Evolutionary conservation across 169 alveolate genomes (phyloP).

Genomic region (Eimeria falciformis): DNA sequence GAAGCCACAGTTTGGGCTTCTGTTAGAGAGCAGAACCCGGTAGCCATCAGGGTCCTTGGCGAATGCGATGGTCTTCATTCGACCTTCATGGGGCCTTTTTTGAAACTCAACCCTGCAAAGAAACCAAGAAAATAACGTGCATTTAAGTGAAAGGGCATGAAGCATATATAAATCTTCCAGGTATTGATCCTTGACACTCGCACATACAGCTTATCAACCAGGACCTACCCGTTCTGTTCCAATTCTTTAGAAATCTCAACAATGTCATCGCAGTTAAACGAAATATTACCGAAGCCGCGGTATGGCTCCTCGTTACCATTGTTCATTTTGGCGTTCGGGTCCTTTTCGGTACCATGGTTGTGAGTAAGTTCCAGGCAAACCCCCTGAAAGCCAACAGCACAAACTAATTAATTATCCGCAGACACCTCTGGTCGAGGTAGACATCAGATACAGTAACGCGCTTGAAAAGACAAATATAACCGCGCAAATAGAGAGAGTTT

Average conservation of each 20-base stretch:
- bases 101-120: slow-evolving; percentile 81
- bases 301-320: slow-evolving; percentile 85
- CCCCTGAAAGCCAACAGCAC: slow-evolving; percentile 23
- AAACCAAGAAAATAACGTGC: neutral
- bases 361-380: slow-evolving; percentile 85
- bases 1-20: slow-evolving; percentile 38
- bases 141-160: neutral
- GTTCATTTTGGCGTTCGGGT: slow-evolving; percentile 78
- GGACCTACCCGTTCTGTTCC: slow-evolving; percentile 42
- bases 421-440: too few relatives aligned
- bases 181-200: neutral
- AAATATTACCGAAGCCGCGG: slow-evolving; percentile 88
- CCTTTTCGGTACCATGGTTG: slow-evolving; percentile 83
- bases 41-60: slow-evolving; percentile 87
- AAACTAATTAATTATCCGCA: too few relatives aligned
- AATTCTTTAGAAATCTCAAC: slow-evolving; percentile 67
- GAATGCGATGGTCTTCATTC: slow-evolving; percentile 85
- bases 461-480: too few relatives aligned
- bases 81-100: slow-evolving; percentile 86
- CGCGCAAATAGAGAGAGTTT: too few relatives aligned
- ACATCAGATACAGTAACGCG: too few relatives aligned
- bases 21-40: slow-evolving; percentile 84
- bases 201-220: neutral
- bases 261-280: slow-evolving; percentile 84
- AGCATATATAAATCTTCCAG: neutral